Evolutionary conservation across 495 filamentous ascomycete genomes (phyloP), one percentile per base, ranked within the genome.

Genomic region (Xylaria scruposa): DNA sequence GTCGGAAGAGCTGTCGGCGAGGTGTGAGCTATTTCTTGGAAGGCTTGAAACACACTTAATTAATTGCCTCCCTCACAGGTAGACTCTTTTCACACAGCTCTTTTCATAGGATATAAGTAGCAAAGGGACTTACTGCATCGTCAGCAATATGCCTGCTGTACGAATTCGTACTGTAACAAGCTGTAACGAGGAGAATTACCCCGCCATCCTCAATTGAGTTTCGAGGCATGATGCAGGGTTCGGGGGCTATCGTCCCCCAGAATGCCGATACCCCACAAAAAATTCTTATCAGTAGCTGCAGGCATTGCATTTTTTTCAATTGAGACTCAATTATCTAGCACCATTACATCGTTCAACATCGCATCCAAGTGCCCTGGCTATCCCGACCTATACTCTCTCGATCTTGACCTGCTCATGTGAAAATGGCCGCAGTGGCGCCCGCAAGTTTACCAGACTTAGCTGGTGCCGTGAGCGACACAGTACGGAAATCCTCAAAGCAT

Each of bases 1-100:
- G 84, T 89, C 6, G 67, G 54, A 7, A 59, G 67, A 38, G 67
- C 40, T 21, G 15, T 69, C 6, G 17, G 36, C 3, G 58, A 38
- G 17, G 33, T 24, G 10, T 26, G n/a, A 12, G 7, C 49, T 26
- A 15, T 29, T 13, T 24, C 24, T 29, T 15, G 12, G 51, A 9
- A 24, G 10, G 24, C 7, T 24, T 58, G 46, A 19, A n/a, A 49
- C 17, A 49, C 46, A 53, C 6, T 38, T 38, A 38, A 38, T 38
- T 38, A 38, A 53, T 24, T 53, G n/a, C 49, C 49, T 24, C 12
- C 49, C 21, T 21, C 2, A 49, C 19, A 49, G 46, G 19, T 49
- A 49, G 17, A n/a, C 13, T 6, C 8, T n/a, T 21, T 15, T 58
- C 7, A 9, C 6, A 8, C 36, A 8, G 36, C 9, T 10, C n/a